A percentile compares a stretch with the other conserved stretches of the same genome.
These are phyloP conservation scores for Scalesia atractyloides DNA, from an alignment of 129 eudicot genomes.

Conservation along the genomic window DNA sequence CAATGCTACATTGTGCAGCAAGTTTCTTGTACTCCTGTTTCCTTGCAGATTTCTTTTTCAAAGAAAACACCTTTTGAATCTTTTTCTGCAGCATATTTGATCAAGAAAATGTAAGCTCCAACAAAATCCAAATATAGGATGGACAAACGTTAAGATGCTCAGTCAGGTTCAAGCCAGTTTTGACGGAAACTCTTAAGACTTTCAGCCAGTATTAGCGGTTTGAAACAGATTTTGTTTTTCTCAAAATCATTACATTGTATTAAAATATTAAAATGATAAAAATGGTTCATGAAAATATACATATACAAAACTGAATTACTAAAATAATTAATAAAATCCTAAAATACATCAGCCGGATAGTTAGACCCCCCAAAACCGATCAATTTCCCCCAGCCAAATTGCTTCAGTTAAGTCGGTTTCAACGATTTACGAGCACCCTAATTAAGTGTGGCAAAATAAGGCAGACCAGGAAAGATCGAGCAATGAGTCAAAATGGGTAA, in stretches of 20 bases:
- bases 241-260: not conserved
- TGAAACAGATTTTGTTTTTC: not conserved
- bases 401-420: not conserved
- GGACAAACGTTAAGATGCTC: no score
- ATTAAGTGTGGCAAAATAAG: not conserved
- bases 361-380: not conserved
- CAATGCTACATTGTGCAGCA: conserved; percentile 29
- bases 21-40: conserved; percentile 54
- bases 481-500: not conserved
- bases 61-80: conserved; percentile 48
- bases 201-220: not conserved
- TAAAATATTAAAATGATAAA: not conserved
- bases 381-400: not conserved
- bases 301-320: not conserved
- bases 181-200: not conserved
- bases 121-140: not conserved
- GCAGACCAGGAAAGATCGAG: not conserved
- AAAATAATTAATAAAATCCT: not conserved
- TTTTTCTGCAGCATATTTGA: conserved; percentile 50
- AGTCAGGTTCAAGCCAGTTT: not conserved
- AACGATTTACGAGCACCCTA: not conserved
- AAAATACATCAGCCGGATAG: not conserved
- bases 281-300: not conserved
- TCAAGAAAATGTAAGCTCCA: conserved; percentile 3
- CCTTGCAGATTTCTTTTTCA: conserved; percentile 50